Conservation (phyloP, 176 grass and related monocot genomes). For the Avena atlantica region DNA sequence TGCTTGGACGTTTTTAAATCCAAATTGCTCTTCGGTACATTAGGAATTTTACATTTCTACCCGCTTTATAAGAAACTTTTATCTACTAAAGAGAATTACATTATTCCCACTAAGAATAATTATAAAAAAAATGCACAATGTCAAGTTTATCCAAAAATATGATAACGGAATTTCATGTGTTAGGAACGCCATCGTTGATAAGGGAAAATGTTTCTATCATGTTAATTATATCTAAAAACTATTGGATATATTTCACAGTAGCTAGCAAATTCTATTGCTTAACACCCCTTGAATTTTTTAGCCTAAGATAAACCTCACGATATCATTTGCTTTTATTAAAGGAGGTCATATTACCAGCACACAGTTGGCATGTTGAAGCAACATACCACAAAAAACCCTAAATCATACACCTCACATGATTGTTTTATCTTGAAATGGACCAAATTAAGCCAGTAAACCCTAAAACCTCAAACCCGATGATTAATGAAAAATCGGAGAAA, state of each 20-base stretch:
- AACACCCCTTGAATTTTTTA: not conserved
- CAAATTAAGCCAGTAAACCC: not conserved
- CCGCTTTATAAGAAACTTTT: not conserved
- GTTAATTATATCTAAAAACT: too few relatives aligned
- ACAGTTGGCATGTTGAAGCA: not conserved
- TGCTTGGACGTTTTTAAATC: not conserved
- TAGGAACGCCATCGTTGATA: too few relatives aligned
- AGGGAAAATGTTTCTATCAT: too few relatives aligned
- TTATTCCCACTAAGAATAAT: not conserved
- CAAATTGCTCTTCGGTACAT: not conserved
- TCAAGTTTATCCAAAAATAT: too few relatives aligned
- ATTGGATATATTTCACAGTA: too few relatives aligned
- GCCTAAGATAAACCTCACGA: not conserved
- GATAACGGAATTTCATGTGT: too few relatives aligned
- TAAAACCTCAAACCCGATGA: not conserved
- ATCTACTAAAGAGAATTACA: not conserved
- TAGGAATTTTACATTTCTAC: not conserved
- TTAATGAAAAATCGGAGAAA: too few relatives aligned
- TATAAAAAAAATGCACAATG: not conserved
- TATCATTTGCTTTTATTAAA: not conserved
- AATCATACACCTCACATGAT: not conserved
- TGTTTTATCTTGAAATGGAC: not conserved
- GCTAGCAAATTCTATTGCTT: not conserved
- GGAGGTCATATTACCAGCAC: not conserved
- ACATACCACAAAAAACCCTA: not conserved